These are phyloP conservation scores for Pilaira anomala DNA, from an alignment of 192 early-diverging fungal species.

Conservation along the genomic window DNA sequence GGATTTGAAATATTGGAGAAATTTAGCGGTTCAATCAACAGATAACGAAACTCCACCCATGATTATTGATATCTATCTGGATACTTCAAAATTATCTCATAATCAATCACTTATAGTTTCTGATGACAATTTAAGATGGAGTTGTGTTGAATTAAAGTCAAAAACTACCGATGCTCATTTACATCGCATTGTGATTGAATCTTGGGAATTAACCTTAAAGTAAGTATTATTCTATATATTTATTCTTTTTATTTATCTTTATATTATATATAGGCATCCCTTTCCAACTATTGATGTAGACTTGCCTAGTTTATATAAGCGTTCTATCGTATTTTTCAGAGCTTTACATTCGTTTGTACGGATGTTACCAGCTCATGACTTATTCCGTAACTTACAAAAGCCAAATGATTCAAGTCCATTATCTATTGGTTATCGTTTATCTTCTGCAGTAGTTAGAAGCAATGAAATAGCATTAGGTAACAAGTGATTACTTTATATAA, in stretches of 20 bases:
- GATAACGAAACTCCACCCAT: slow-evolving; percentile 61
- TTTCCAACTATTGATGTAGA: slow-evolving; percentile 60
- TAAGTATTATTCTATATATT: slow-evolving; percentile 12
- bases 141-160: neutral
- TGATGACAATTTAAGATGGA: slow-evolving; percentile 15
- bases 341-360: slow-evolving; percentile 76
- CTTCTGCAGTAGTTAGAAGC: slow-evolving; percentile 45
- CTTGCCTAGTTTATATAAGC: slow-evolving; percentile 85
- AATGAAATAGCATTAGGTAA: slow-evolving; percentile 73
- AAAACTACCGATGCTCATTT: neutral
- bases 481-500: slow-evolving; percentile 4
- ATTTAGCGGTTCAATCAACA: slow-evolving; percentile 43
- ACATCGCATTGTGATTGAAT: slow-evolving; percentile 1
- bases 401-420: slow-evolving; percentile 44
- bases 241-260: slow-evolving; percentile 48
- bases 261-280: slow-evolving; percentile 37
- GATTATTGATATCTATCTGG: slow-evolving; percentile 80
- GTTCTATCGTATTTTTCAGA: slow-evolving; percentile 86
- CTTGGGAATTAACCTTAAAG: slow-evolving; percentile 18
- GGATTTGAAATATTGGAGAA: slow-evolving; percentile 77
- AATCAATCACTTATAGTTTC: slow-evolving; percentile 11
- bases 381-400: slow-evolving; percentile 23
- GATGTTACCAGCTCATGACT: slow-evolving; percentile 66
- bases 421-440: slow-evolving; percentile 67
- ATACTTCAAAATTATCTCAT: slow-evolving; percentile 52